Conservation (phyloP, 176 grass and related monocot genomes). For the Oryza coarctata region DNA sequence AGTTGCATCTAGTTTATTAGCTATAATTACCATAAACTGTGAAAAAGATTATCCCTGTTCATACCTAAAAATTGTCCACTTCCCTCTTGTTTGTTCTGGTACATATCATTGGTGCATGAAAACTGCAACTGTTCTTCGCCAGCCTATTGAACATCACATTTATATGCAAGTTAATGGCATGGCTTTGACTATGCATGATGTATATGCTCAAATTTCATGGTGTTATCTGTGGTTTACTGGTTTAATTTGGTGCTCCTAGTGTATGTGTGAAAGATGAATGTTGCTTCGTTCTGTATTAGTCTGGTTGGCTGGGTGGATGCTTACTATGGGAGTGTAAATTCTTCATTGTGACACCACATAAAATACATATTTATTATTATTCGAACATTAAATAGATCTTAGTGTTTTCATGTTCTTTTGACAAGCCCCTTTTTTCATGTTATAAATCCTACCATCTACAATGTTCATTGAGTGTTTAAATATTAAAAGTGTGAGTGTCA, state of each 20-base stretch:
- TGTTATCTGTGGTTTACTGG: background rate
- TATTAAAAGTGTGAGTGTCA: background rate
- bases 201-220: background rate
- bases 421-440: constrained; percentile 10
- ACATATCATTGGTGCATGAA: background rate
- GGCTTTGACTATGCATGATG: background rate
- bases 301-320: constrained; percentile 1
- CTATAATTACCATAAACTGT: background rate
- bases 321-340: background rate
- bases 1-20: constrained; percentile 8
- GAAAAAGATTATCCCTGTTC: background rate
- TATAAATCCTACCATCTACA: constrained; percentile 5
- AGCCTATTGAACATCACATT: background rate
- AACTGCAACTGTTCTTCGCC: background rate
- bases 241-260: background rate
- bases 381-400: background rate
- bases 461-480: background rate
- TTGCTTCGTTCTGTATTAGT: constrained; percentile 3
- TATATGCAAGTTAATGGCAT: background rate
- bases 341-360: background rate
- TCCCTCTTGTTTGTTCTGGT: background rate
- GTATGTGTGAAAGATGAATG: background rate
- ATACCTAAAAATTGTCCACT: background rate
- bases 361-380: background rate
- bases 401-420: background rate